A percentile compares a stretch with the other conserved stretches of the same genome.
These are phyloP conservation scores for Crithidia brevicula DNA, from an alignment of 208 protist species.

Conservation along the genomic window DNA sequence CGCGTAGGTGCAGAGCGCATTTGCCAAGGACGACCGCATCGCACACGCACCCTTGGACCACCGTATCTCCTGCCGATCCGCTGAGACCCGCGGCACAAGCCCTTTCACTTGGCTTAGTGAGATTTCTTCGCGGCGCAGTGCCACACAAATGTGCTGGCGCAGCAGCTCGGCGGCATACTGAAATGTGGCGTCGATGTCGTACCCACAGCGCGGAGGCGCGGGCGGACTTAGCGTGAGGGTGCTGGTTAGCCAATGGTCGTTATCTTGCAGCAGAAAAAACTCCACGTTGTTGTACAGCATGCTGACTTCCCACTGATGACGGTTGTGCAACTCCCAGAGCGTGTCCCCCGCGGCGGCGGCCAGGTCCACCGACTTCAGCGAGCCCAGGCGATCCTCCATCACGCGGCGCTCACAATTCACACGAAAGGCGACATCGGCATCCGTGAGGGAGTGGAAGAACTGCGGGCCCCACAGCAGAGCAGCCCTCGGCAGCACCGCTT, in stretches of 20 bases:
- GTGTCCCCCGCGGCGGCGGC: slow-evolving; percentile 40
- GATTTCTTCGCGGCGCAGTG: slow-evolving; percentile 11
- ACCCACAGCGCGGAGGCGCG: slow-evolving; percentile 42
- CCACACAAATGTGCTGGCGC: slow-evolving; percentile 36
- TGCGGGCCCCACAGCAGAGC: slow-evolving; percentile 8
- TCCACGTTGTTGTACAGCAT: slow-evolving; percentile 63
- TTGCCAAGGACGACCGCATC: slow-evolving; percentile 43
- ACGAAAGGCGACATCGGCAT: slow-evolving; percentile 10
- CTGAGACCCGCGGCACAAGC: slow-evolving; percentile 35
- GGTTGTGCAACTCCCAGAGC: slow-evolving; percentile 30
- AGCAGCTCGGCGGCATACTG: slow-evolving; percentile 43
- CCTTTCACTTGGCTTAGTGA: slow-evolving; percentile 22
- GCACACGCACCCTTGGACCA: slow-evolving; percentile 47
- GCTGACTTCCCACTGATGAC: slow-evolving; percentile 40
- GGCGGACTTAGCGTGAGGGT: slow-evolving; percentile 37
- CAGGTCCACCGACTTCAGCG: slow-evolving; percentile 43
- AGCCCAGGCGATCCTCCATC: slow-evolving; percentile 13
- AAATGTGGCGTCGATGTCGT: slow-evolving; percentile 20
- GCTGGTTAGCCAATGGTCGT: slow-evolving; percentile 20
- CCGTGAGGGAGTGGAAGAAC: background rate
- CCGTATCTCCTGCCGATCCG: slow-evolving; percentile 41
- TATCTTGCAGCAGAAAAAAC: slow-evolving; percentile 46
- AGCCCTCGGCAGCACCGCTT: background rate
- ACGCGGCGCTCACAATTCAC: slow-evolving; percentile 17
- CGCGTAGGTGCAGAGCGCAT: slow-evolving; percentile 35